These are phyloP conservation scores for Penicillium nucicola DNA, from an alignment of 495 filamentous ascomycete genomes.

Conservation along the genomic window DNA sequence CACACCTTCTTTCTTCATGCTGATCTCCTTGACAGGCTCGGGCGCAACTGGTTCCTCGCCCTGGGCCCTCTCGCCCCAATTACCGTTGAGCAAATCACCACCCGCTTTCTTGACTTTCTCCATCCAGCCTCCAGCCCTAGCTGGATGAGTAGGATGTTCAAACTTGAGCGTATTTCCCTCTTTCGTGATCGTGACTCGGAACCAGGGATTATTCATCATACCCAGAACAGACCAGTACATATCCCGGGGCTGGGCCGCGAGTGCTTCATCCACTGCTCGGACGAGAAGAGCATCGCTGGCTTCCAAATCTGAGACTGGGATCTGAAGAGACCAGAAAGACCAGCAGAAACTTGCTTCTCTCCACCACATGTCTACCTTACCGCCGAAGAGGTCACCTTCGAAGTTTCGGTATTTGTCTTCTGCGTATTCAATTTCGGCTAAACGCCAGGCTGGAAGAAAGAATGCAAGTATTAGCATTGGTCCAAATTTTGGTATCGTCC, in stretches of 20 bases:
- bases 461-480: slow-evolving; percentile 12
- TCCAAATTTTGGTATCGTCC: neutral
- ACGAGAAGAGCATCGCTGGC: slow-evolving; percentile 73
- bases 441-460: slow-evolving; percentile 58
- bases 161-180: slow-evolving; percentile 69
- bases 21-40: slow-evolving; percentile 60
- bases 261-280: slow-evolving; percentile 86
- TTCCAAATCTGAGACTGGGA: slow-evolving; percentile 60
- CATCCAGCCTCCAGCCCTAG: slow-evolving; percentile 90
- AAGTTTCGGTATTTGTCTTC: slow-evolving; percentile 82
- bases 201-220: slow-evolving; percentile 99
- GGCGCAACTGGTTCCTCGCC: slow-evolving; percentile 52
- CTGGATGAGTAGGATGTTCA: slow-evolving; percentile 88
- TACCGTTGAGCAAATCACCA: slow-evolving; percentile 75
- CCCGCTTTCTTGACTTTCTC: slow-evolving; percentile 87
- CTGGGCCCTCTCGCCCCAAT: slow-evolving; percentile 76
- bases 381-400: slow-evolving; percentile 68
- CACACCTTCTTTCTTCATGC: slow-evolving; percentile 74
- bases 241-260: slow-evolving; percentile 84
- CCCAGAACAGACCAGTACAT: slow-evolving; percentile 97
- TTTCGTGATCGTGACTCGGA: slow-evolving; percentile 72
- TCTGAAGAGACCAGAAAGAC: slow-evolving; percentile 87
- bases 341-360: slow-evolving; percentile 85
- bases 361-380: slow-evolving; percentile 76
- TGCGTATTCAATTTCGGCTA: slow-evolving; percentile 79